These are phyloP conservation scores for Neonectria punicea DNA, from an alignment of 2,329 filamentous ascomycete genomes.

Conservation along the genomic window DNA sequence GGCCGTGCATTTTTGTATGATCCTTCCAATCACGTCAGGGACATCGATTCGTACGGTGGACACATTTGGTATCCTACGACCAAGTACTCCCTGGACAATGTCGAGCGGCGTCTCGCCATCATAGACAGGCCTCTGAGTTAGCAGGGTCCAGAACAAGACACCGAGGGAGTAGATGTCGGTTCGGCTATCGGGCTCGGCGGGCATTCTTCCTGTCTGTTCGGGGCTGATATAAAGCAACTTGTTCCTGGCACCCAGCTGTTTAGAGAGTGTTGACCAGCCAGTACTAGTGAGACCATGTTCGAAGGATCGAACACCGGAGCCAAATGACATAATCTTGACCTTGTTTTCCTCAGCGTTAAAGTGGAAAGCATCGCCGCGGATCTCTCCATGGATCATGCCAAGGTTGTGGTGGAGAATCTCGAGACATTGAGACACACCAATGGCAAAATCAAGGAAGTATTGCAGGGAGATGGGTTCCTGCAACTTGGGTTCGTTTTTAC, in stretches of 20 bases:
- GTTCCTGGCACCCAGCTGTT: slow-evolving; percentile 85
- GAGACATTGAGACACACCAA: slow-evolving; percentile 85
- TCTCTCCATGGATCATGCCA: slow-evolving; percentile 88
- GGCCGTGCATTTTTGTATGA: slow-evolving; percentile 92
- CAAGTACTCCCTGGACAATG: slow-evolving; percentile 89
- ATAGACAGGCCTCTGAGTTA: slow-evolving; percentile 84
- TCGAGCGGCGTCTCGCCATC: slow-evolving; percentile 84
- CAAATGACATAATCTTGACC: slow-evolving; percentile 86
- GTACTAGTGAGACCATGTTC: slow-evolving; percentile 88
- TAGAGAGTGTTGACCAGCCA: slow-evolving; percentile 86
- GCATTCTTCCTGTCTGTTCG: slow-evolving; percentile 93
- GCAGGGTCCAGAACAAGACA: slow-evolving; percentile 86
- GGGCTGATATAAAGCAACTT: slow-evolving; percentile 94
- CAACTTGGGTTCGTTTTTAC: slow-evolving; percentile 58
- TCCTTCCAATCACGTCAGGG: slow-evolving; percentile 81
- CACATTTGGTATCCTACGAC: slow-evolving; percentile 79
- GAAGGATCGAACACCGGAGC: slow-evolving; percentile 86
- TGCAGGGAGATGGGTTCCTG: slow-evolving; percentile 74
- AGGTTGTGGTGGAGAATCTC: slow-evolving; percentile 92
- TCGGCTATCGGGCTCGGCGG: slow-evolving; percentile 88
- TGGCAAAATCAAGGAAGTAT: slow-evolving; percentile 88
- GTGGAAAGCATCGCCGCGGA: slow-evolving; percentile 91
- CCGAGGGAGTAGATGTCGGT: slow-evolving; percentile 96
- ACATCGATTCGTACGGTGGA: slow-evolving; percentile 83
- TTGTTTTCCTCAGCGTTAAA: slow-evolving; percentile 76